Evolutionary conservation across 495 filamentous ascomycete species (phyloP), one percentile per base, ranked within the genome.

Genomic region (Margaritispora aquatica): DNA sequence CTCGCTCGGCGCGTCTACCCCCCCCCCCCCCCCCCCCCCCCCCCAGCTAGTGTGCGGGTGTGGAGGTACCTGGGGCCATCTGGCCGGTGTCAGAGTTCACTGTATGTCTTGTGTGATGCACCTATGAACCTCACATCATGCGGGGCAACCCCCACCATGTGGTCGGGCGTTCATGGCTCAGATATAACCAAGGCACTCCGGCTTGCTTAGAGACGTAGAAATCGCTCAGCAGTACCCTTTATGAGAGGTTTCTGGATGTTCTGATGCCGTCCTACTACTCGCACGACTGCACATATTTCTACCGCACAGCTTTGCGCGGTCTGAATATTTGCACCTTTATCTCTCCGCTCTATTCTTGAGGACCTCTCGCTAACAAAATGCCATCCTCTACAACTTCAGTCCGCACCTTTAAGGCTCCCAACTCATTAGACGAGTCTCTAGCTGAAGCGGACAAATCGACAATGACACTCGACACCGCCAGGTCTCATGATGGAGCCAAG

Each of bases 201-300:
- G 29, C 26, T 23, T 27, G 29, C 26, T 23, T 27, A 26, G 38
- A 31, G n/a, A 19, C 15, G 27, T 24, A 17, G 21, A 27, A 19
- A 46, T 52, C 19, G 22, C 29, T 31, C 26, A 24, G 36, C 53
- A 13, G 26, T 31, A 52, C 36, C 19, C 34, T 31, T 54, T 13
- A 2, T 52, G 27, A 31, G 11, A 36, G 13, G 21, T 15, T 54
- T 44, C 49, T 26, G 21, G 54, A 51, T 2, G 48, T 51, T 61
- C 52, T 51, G 56, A 94, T 93, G 88, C 89, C 89, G 75, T 73
- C 80, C 61, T 94, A 91, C 71, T 95, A 76, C 71, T 77, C 88
- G 50, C 88, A 94, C 79, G 88, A 95, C 70, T 95, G 88, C 69
- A 90, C 94, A 70, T 94, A 93, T 72, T 95, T 95, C 79, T 92